Percentiles rank a stretch among this genome's conserved stretches.
Conservation (phyloP, 1,139 yeast species). For the Maudiozyma humilis region DNA sequence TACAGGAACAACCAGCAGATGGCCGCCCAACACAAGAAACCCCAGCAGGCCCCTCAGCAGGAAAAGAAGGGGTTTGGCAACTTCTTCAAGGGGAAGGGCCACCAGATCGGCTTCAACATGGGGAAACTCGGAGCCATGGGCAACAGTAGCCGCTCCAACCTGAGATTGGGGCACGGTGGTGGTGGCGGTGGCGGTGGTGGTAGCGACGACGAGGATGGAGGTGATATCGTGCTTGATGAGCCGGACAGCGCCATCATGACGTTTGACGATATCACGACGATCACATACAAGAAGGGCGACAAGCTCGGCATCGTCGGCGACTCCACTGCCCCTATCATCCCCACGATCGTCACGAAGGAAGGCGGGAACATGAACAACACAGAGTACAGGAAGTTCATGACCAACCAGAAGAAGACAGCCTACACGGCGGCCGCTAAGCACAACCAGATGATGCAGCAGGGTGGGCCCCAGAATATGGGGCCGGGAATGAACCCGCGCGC, state of each 20-base stretch:
- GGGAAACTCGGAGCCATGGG: conserved; percentile 2
- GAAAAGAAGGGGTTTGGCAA: conserved; percentile 18
- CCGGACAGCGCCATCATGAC: conserved; percentile 42
- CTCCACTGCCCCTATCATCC: conserved; percentile 62
- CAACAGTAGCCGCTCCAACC: conserved; percentile 11
- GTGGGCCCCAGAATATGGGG: not conserved
- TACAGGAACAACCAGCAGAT: conserved; percentile 9
- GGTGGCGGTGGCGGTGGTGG: conserved; percentile 9
- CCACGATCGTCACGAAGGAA: conserved; percentile 41
- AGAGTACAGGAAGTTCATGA: conserved; percentile 62
- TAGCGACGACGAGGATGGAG: conserved; percentile 36
- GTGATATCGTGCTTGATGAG: conserved; percentile 41
- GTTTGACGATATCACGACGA: conserved; percentile 54
- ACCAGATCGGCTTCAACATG: conserved; percentile 5
- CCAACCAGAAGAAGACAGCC: conserved; percentile 56
- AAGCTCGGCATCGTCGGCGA: conserved; percentile 49
- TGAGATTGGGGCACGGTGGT: conserved; percentile 3
- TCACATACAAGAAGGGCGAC: conserved; percentile 53
- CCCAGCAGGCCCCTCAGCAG: conserved; percentile 6
- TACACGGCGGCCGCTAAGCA: conserved; percentile 39
- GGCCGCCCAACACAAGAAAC: conserved; percentile 5
- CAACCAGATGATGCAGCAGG: conserved; percentile 12
- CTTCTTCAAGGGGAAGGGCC: conserved; percentile 20
- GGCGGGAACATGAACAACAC: conserved; percentile 37
- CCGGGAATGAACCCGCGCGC: conserved; percentile 37